Evolutionary conservation across 345 rosid species (phyloP).

Genomic region (Eucalyptus cladocalyx): DNA sequence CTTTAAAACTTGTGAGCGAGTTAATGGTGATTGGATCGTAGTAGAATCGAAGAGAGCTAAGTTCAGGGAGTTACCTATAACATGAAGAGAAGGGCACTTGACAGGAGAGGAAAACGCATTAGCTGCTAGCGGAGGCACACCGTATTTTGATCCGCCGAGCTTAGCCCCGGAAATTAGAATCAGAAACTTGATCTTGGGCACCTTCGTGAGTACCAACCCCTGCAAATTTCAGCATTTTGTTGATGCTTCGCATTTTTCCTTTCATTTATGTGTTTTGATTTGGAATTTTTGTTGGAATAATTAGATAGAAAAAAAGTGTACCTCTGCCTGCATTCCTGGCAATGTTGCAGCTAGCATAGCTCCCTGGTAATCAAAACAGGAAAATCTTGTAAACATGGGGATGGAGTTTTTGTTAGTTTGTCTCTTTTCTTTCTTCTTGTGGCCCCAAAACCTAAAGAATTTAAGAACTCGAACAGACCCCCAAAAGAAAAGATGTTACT

Average conservation of each 20-base stretch:
- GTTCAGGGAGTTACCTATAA: slow-evolving; percentile 25
- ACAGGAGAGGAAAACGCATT: slow-evolving; percentile 40
- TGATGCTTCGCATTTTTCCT: neutral
- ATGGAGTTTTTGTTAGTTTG: neutral
- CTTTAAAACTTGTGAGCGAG: neutral
- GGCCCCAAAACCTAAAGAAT: neutral
- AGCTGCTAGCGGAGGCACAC: slow-evolving; percentile 36
- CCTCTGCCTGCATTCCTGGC: slow-evolving; percentile 39
- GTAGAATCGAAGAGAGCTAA: neutral
- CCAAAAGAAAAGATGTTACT: neutral
- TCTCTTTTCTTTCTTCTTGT: neutral
- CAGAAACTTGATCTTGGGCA: slow-evolving; percentile 37
- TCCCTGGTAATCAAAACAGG: slow-evolving; percentile 8
- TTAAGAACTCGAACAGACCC: neutral
- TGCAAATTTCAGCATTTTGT: neutral
- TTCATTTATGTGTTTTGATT: neutral
- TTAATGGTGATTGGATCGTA: neutral
- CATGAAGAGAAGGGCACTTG: slow-evolving; percentile 43
- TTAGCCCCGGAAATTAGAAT: slow-evolving; percentile 36
- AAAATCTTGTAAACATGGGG: neutral
- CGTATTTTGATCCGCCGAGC: slow-evolving; percentile 18
- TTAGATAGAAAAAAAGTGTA: neutral
- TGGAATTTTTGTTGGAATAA: neutral
- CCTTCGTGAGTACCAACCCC: slow-evolving; percentile 21
- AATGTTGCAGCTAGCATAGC: slow-evolving; percentile 26